phyloP scores from a whole-genome alignment of 352 stramenopile genomes.

The Phytophthora meadii region DNA sequence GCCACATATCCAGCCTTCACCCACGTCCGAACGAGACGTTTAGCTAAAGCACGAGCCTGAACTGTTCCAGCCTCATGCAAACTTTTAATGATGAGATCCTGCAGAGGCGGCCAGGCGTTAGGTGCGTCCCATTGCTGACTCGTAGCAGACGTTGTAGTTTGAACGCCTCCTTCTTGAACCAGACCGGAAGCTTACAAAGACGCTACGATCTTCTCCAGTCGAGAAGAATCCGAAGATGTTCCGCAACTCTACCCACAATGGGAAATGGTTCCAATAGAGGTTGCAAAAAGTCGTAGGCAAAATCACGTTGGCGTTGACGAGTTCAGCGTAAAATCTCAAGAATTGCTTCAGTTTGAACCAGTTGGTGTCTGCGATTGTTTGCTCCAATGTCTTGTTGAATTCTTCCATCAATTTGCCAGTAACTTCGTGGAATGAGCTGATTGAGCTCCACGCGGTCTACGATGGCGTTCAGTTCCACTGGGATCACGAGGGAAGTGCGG shows the following conservation, averaged over 20 bases:
- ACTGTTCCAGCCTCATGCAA: constrained; percentile 50
- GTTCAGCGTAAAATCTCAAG: too few relatives aligned
- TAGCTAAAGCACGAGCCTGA: constrained; percentile 52
- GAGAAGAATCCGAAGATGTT: constrained; percentile 45
- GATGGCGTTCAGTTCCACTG: constrained; percentile 88
- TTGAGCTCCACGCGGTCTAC: constrained; percentile 82
- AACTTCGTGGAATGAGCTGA: constrained; percentile 55
- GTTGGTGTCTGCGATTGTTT: too few relatives aligned
- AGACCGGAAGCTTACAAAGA: constrained; percentile 65
- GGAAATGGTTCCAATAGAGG: too few relatives aligned
- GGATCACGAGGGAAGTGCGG: constrained; percentile 68
- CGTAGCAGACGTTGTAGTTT: constrained; percentile 71
- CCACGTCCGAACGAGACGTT: constrained; percentile 64
- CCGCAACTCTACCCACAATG: constrained; percentile 78
- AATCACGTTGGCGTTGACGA: too few relatives aligned
- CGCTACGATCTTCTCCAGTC: constrained; percentile 48
- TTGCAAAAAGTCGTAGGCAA: too few relatives aligned
- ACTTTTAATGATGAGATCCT: constrained; percentile 84
- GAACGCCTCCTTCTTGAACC: constrained; percentile 65
- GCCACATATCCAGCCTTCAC: constrained; percentile 64
- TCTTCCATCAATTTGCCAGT: too few relatives aligned
- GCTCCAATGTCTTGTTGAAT: too few relatives aligned
- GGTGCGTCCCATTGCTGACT: constrained; percentile 90
- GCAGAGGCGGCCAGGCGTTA: constrained; percentile 85
- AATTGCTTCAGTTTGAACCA: too few relatives aligned